Base-by-base conservation (phyloP, 129 eudicot species). In the Flaveria sonorensis region DNA sequence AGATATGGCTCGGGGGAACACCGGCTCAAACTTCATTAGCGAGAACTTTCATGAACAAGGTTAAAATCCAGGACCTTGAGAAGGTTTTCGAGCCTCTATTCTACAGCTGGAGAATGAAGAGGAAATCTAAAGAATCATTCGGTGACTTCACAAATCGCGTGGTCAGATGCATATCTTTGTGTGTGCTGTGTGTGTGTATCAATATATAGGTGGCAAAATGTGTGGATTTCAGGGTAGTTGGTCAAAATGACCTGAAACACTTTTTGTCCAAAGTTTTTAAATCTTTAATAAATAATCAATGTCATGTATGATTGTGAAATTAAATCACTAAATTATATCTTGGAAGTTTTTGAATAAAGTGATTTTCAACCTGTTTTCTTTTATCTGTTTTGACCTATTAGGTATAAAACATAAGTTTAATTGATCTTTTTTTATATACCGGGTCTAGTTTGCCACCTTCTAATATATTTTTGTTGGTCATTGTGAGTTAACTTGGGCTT, bases 1-100 rank as follows among this genome's bases (percentile, higher is more conserved):
- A 95, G 99, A 75, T 95, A 55, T 95, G 99, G 99, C 99, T 95
- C 14, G 97, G 99, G 28, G 99, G 99, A 73, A 91, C 92, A 40
- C 96, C 97, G 15, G 93, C 87, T 76, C 97, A 95, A 77, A 87
- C 89, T 1, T 21, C 85, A 67, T 75, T 95, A 48, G 99, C 99
- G 10, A 86, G 72, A 82, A 65, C 78, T 10, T 95, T 95, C 87
- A 86, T 81, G 91, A 86, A 95, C 75, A 95, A 86, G 86, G 99
- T 95, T 67, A 95, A 95, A 86, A 73, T 91, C 75, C 96, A 91
- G 16, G 94, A 91, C 64, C 89, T 95, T 20, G 99, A 95, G 87
- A 95, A 88, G 80, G 96, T 95, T 70, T 79, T 95, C 20, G 99
- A 95, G 76, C 99, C 99, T 26, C 83, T 95, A 75, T 91, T 95